phyloP scores from a whole-genome alignment of 768 basidiomycete genomes.

The Clavaria fumosa region DNA sequence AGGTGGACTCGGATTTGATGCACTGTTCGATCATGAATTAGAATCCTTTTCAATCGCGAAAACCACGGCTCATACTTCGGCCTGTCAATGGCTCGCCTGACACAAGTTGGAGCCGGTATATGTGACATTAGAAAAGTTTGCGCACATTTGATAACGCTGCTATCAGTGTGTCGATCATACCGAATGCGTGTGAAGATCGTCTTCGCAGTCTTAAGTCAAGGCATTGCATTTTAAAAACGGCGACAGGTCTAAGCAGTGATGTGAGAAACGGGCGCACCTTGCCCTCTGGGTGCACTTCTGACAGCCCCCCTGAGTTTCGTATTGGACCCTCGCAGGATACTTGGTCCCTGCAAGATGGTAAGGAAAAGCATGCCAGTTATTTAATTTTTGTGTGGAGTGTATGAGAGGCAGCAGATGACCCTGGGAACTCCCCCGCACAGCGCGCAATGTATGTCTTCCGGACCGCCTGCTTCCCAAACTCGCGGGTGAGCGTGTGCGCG shows the following conservation, averaged over 20 bases:
- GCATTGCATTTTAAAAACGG: too few relatives aligned
- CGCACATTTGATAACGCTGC: slow-evolving; percentile 77
- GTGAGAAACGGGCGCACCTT: too few relatives aligned
- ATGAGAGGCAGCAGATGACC: too few relatives aligned
- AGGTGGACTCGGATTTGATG: slow-evolving; percentile 97
- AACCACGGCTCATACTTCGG: slow-evolving; percentile 47
- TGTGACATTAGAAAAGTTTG: slow-evolving; percentile 2
- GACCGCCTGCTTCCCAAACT: slow-evolving; percentile 72
- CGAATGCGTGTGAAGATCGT: slow-evolving; percentile 75
- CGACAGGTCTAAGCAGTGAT: too few relatives aligned
- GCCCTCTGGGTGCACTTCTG: slow-evolving; percentile 89
- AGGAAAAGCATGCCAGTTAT: too few relatives aligned
- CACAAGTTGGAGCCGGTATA: too few relatives aligned
- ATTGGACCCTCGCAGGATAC: too few relatives aligned
- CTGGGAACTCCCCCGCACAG: slow-evolving; percentile 74
- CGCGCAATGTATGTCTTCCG: slow-evolving; percentile 89
- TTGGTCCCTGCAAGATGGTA: too few relatives aligned
- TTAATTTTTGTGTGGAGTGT: too few relatives aligned
- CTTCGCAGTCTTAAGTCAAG: slow-evolving; percentile 53
- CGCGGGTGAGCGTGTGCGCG: slow-evolving; percentile 55
- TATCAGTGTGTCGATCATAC: slow-evolving; percentile 68
- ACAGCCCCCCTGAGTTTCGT: too few relatives aligned
- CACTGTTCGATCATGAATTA: slow-evolving; percentile 29
- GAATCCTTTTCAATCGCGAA: slow-evolving; percentile 4
- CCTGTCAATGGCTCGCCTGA: slow-evolving; percentile 82